phyloP scores from a whole-genome alignment of 2,329 filamentous ascomycete genomes.

The Canariomyces notabilis region DNA sequence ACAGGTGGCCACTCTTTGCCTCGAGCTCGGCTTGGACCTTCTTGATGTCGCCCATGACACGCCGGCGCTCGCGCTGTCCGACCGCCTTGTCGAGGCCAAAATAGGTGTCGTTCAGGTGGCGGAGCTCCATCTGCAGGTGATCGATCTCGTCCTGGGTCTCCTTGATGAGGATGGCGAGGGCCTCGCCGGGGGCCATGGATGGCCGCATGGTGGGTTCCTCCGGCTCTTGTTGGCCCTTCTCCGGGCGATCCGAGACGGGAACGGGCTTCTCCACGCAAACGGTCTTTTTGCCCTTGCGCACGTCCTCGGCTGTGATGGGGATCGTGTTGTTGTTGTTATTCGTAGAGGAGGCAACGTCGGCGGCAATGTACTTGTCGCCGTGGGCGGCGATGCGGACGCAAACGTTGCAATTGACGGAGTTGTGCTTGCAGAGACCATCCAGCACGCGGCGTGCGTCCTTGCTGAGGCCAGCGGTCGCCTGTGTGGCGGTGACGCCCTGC shows the following conservation, averaged over 20 bases:
- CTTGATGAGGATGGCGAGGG: conserved; percentile 80
- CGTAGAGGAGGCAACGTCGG: background rate
- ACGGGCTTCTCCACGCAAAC: conserved; percentile 60
- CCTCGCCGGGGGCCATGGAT: conserved; percentile 63
- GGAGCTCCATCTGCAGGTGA: conserved; percentile 65
- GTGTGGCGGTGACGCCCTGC: conserved; percentile 29
- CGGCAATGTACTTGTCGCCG: conserved; percentile 13
- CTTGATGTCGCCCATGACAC: conserved; percentile 57
- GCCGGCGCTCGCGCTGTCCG: conserved; percentile 59
- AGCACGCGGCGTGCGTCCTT: conserved; percentile 48
- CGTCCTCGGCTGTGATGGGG: conserved; percentile 34
- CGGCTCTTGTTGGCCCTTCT: background rate
- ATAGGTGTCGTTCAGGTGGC: conserved; percentile 52
- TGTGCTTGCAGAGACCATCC: conserved; percentile 50
- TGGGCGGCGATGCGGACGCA: conserved; percentile 47
- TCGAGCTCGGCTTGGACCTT: conserved; percentile 60
- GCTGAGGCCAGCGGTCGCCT: conserved; percentile 44
- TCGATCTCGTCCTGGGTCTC: conserved; percentile 72
- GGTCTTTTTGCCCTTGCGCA: conserved; percentile 47
- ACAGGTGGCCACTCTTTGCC: conserved; percentile 73
- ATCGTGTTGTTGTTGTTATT: conserved; percentile 23
- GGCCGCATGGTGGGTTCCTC: conserved; percentile 59
- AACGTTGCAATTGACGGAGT: conserved; percentile 52
- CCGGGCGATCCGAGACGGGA: conserved; percentile 56
- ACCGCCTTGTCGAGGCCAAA: conserved; percentile 62